Base-by-base conservation (phyloP, 768 basidiomycete species). In the Hemileccinum impolitum region DNA sequence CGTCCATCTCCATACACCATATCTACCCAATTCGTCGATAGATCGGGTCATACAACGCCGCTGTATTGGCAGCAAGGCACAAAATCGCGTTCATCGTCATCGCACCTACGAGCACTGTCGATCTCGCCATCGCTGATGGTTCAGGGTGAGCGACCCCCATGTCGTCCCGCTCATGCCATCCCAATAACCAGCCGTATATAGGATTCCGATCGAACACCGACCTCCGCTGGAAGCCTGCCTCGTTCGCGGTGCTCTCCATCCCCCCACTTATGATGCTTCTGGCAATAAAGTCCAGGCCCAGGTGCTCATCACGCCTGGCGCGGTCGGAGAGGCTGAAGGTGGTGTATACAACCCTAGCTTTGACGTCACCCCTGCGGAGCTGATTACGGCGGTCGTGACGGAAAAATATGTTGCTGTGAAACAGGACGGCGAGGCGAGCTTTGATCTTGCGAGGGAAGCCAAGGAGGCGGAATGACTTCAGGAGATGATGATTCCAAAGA, bases 21-120 rank as follows among this genome's bases (percentile, higher is more conserved):
- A 26, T 19, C 6, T n/a, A 23, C 25, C 37, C 23, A 23, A 49
- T 23, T 17, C 36, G 15, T 30, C 15, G 15, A 48, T 43, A 78
- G 75, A 88, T 97, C 62, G 94, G 94, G 43, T 96, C 95, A 0
- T 98, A 95, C 73, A 95, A 98, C 59, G 93, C 94, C 15, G 93
- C 95, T 6, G 90, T 95, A 18, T 75, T 96, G 25, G 92, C 94
- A 3, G 84, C 85, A 47, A 79, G 90, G 23, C 93, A 94, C 68
- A 77, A 79, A 9, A 88, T 95, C 23, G 90, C 92, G 3, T 94
- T 97, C 67, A 83, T 96, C 63, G 92, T 96, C 14, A 88, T 94
- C 28, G 94, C 94, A 2, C 94, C 94, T 1, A 81, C 93, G 38
- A 92, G 88, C 55, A 96, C 94, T 1, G 82, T 98, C 52, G 95